Evolutionary conservation across 345 rosid genomes (phyloP).

Genomic region (Durio zibethinus): DNA sequence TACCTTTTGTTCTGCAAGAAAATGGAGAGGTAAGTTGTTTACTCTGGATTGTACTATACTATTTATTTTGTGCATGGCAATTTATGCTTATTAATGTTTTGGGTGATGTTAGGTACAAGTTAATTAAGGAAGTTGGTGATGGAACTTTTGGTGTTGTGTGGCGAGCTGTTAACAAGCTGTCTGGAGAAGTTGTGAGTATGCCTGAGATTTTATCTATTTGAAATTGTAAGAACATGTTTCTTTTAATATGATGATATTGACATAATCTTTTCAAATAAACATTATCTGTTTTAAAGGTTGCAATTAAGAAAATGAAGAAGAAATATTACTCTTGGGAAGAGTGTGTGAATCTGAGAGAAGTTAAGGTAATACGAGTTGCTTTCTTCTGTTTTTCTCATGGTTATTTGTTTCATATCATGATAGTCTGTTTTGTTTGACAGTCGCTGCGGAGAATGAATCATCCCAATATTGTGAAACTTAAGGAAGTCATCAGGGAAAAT

Average conservation of each 20-base stretch:
- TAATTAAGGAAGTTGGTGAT: slow-evolving; percentile 89
- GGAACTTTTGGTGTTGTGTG: slow-evolving; percentile 97
- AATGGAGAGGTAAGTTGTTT: slow-evolving; percentile 75
- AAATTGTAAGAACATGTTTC: not conserved
- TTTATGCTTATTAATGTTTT: not conserved
- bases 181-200: slow-evolving; percentile 84
- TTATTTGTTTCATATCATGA: not conserved
- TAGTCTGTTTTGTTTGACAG: slow-evolving; percentile 34
- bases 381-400: not conserved
- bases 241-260: not conserved
- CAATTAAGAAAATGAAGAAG: slow-evolving; percentile 95
- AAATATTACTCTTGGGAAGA: slow-evolving; percentile 94
- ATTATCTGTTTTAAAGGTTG: slow-evolving; percentile 51
- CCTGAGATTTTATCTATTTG: slow-evolving; percentile 3
- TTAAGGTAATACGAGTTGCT: slow-evolving; percentile 52
- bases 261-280: not conserved
- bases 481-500: slow-evolving; percentile 91
- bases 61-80: not conserved
- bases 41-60: not conserved
- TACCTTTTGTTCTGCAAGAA: slow-evolving; percentile 32
- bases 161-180: slow-evolving; percentile 71
- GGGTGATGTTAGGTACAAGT: slow-evolving; percentile 54
- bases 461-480: slow-evolving; percentile 95
- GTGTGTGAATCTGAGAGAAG: slow-evolving; percentile 89
- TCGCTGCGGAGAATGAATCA: slow-evolving; percentile 83